phyloP scores from a whole-genome alignment of 768 basidiomycete species.

The Artomyces pyxidatus region DNA sequence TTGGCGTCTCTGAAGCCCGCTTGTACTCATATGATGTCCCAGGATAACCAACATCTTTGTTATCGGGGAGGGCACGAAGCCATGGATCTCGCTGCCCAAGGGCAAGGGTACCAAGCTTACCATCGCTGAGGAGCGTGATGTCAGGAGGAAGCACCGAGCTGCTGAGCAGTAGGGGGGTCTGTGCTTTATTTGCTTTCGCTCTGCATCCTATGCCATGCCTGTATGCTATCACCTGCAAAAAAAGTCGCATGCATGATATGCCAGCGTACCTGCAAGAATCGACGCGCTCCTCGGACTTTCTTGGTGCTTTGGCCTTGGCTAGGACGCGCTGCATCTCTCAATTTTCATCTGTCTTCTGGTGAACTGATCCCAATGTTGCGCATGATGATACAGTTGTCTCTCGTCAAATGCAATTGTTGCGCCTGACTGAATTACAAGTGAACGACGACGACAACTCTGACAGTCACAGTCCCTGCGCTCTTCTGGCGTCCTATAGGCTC shows the following conservation, averaged over 20 bases:
- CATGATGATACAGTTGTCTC: too few relatives aligned
- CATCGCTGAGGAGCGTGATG: constrained; percentile 93
- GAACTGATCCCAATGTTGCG: too few relatives aligned
- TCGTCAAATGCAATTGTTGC: too few relatives aligned
- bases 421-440: too few relatives aligned
- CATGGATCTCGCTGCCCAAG: constrained; percentile 94
- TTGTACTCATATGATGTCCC: neutral
- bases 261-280: too few relatives aligned
- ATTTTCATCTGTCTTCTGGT: too few relatives aligned
- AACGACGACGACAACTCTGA: too few relatives aligned
- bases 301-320: too few relatives aligned
- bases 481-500: too few relatives aligned
- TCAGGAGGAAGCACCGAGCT: constrained; percentile 73
- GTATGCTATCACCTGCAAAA: constrained; percentile 20
- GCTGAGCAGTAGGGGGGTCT: constrained; percentile 48
- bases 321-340: too few relatives aligned
- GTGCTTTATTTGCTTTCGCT: constrained; percentile 7
- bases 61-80: constrained; percentile 91
- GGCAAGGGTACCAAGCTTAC: constrained; percentile 98
- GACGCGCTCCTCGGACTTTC: too few relatives aligned
- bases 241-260: constrained; percentile 14
- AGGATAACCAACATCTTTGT: constrained; percentile 98
- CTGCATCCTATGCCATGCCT: constrained; percentile 19
- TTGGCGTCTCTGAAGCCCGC: neutral
- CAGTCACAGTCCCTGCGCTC: too few relatives aligned